phyloP scores from a whole-genome alignment of 345 rosid genomes.

The Eucalyptus cladocalyx region DNA sequence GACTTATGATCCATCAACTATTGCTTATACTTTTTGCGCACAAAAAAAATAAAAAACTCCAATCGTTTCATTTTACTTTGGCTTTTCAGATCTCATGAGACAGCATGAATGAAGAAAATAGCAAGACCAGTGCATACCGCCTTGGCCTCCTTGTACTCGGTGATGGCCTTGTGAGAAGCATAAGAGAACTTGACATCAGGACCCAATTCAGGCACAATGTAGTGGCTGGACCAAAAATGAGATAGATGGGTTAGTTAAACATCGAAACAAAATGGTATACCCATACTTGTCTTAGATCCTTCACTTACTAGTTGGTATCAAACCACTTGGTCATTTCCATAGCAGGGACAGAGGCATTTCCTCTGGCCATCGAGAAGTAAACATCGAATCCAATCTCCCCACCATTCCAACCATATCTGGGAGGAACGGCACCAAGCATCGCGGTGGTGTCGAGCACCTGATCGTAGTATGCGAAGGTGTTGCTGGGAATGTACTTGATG shows the following conservation, averaged over 20 bases:
- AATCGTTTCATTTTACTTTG: background rate
- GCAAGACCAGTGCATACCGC: slow-evolving; percentile 29
- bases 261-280: background rate
- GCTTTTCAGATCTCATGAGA: background rate
- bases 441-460: slow-evolving; percentile 90
- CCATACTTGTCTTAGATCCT: background rate
- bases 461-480: slow-evolving; percentile 88
- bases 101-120: background rate
- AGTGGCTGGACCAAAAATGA: slow-evolving; percentile 51
- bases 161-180: slow-evolving; percentile 96
- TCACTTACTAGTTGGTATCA: slow-evolving; percentile 98
- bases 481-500: slow-evolving; percentile 94
- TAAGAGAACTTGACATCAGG: slow-evolving; percentile 82
- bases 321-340: slow-evolving; percentile 99
- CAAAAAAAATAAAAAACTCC: background rate
- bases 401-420: slow-evolving; percentile 67
- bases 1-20: background rate
- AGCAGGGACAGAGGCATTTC: slow-evolving; percentile 91
- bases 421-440: slow-evolving; percentile 95
- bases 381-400: slow-evolving; percentile 82
- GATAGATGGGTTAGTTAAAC: background rate
- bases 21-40: background rate
- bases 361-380: slow-evolving; percentile 98
- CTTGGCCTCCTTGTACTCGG: slow-evolving; percentile 95
- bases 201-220: slow-evolving; percentile 94